Evolutionary conservation across 2,329 filamentous ascomycete genomes (phyloP).

Genomic region (Trichothecium sympodiale): DNA sequence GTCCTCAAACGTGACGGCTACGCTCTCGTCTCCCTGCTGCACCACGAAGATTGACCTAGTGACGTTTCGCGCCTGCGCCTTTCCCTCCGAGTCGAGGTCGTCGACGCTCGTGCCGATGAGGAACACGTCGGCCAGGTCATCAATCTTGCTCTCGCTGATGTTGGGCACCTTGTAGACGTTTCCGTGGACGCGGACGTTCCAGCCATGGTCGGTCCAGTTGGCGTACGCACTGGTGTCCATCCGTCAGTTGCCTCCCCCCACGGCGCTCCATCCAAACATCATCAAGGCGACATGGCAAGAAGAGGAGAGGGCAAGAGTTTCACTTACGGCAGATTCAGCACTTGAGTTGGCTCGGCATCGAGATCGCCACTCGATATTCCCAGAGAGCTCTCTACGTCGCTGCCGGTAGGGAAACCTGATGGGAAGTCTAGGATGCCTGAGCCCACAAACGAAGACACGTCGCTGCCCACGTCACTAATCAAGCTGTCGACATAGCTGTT

Average conservation of each 20-base stretch:
- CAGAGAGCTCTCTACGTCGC: constrained; percentile 48
- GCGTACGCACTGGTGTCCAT: constrained; percentile 39
- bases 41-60: constrained; percentile 66
- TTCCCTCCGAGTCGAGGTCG: constrained; percentile 45
- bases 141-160: constrained; percentile 50
- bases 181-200: constrained; percentile 67
- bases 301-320: too few species aligned
- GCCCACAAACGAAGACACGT: constrained; percentile 47
- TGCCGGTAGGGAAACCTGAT: constrained; percentile 52
- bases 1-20: constrained; percentile 47
- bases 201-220: constrained; percentile 70
- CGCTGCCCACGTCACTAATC: constrained; percentile 38
- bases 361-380: constrained; percentile 48
- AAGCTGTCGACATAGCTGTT: constrained; percentile 39
- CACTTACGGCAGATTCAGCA: constrained; percentile 54
- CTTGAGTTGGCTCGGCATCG: constrained; percentile 53
- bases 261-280: too few species aligned
- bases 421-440: constrained; percentile 59
- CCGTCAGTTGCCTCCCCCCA: not conserved
- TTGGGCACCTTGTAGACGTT: constrained; percentile 75
- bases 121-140: constrained; percentile 60
- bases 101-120: constrained; percentile 53
- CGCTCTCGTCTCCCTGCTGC: constrained; percentile 54
- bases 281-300: not conserved
- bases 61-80: constrained; percentile 60